Evolutionary conservation across 2,329 filamentous ascomycete species (phyloP).

Genomic region (Dactylellina haptotyla): DNA sequence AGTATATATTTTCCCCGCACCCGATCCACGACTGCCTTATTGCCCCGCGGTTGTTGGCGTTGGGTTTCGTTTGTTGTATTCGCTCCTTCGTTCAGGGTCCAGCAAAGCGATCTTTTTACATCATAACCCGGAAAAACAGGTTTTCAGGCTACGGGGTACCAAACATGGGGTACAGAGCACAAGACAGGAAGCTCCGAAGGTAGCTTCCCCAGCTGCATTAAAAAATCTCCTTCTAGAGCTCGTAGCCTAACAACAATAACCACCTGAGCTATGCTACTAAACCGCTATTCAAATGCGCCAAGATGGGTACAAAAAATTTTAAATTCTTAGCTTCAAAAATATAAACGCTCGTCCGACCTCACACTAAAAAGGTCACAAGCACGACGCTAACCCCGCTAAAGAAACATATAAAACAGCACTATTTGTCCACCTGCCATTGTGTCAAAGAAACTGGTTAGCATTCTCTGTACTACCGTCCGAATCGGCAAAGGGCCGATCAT

Average conservation of each 20-base stretch:
- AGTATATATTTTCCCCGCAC: neutral
- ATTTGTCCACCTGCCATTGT: slow-evolving; percentile 50
- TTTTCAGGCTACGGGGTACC: neutral
- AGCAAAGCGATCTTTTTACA: neutral
- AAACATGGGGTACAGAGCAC: neutral
- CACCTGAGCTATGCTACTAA: slow-evolving; percentile 15
- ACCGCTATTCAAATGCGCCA: neutral
- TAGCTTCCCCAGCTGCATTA: neutral
- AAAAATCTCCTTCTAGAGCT: neutral
- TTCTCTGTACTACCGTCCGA: slow-evolving; percentile 5
- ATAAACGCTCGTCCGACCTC: slow-evolving; percentile 2
- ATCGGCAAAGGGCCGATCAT: neutral
- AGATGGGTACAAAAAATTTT: neutral
- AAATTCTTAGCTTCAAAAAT: neutral
- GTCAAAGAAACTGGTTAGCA: slow-evolving; percentile 19
- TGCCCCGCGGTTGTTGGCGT: too few relatives aligned
- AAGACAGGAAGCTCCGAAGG: slow-evolving; percentile 8
- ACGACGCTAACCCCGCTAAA: neutral
- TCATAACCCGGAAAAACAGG: slow-evolving; percentile 15
- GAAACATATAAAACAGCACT: neutral
- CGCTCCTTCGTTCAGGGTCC: slow-evolving; percentile 11
- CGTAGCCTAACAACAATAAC: neutral
- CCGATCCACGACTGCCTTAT: too few relatives aligned
- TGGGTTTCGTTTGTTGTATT: too few relatives aligned
- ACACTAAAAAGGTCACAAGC: slow-evolving; percentile 30